Base-by-base conservation (phyloP, 1,284 basidiomycete genomes). In the Irpex sp. region DNA sequence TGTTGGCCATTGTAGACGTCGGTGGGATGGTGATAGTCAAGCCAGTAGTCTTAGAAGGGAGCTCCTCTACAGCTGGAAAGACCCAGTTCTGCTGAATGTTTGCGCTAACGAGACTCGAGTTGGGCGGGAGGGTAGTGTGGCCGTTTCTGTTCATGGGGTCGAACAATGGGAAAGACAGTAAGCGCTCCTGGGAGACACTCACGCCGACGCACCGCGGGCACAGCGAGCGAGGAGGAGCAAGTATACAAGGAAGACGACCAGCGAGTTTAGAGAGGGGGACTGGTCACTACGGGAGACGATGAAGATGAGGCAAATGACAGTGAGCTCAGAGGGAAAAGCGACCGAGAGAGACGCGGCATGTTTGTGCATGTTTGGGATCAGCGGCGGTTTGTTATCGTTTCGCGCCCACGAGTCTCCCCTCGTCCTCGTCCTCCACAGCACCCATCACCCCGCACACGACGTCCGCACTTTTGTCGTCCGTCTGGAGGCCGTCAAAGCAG, bases 1-100 rank as follows among this genome's bases (percentile, higher is more conserved):
- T 73, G 19, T 66, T 69, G 19, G 74, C 66, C 75, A 75, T 44
- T 9, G 40, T 44, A 44, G 40, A 44, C 15, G 40, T 75, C 34
- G 68, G 57, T 2, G 72, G 71, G 8, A 74, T 59, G 54, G 67
- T 73, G 65, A 74, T 74, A 13, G 64, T 58, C 7, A 58, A 21
- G 31, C 54, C 26, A 21, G 48, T 57, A 48, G 38, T 59, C 31
- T 51, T 34, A 17, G 44, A n/a, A n/a, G 31, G 17, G 7, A 36
- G 19, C 9, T 7, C 13, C 15, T n/a, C 54, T 56, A 17, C 54
- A 34, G 54, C 31, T 34, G 54, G 54, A 49, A 34, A 62, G 59
- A n/a, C 59, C 63, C n/a, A 57, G 58, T 4, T 58, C 54, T 52
- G 56, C 44, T 1, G 17, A 9, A 21, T 57, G 52, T 17, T n/a